Evolutionary conservation across 1,284 basidiomycete species (phyloP).

Genomic region (Boletus subluridellus): DNA sequence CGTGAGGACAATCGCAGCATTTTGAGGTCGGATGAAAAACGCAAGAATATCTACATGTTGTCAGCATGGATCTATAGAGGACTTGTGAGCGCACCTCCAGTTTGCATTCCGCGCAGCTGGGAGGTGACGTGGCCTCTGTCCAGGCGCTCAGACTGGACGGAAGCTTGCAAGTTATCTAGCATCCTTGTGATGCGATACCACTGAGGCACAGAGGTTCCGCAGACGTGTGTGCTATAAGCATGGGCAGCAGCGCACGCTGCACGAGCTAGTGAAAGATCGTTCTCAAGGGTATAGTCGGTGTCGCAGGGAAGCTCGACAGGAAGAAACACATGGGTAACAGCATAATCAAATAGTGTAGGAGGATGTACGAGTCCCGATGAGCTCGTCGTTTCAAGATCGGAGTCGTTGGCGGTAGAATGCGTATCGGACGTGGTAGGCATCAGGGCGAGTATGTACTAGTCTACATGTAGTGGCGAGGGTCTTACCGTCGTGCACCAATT

Average conservation of each 20-base stretch:
- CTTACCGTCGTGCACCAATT: too few species aligned
- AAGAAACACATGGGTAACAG: conserved; percentile 1
- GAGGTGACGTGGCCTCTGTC: not conserved
- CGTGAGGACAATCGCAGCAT: conserved; percentile 31
- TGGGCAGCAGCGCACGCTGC: conserved; percentile 1
- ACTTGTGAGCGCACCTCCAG: conserved; percentile 10
- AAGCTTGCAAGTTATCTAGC: not conserved
- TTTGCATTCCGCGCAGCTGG: conserved; percentile 16
- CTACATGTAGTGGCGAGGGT: too few species aligned
- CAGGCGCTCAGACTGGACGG: conserved; percentile 7
- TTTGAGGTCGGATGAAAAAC: too few species aligned
- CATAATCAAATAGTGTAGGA: not conserved
- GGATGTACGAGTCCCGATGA: not conserved
- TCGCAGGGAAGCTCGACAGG: conserved; percentile 22
- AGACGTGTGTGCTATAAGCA: not conserved
- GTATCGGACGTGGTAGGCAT: too few species aligned
- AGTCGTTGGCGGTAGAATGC: too few species aligned
- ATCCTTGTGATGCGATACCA: conserved; percentile 8
- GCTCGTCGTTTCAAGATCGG: not conserved
- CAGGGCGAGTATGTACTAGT: too few species aligned
- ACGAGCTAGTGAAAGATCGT: conserved; percentile 15
- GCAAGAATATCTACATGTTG: too few species aligned
- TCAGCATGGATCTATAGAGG: too few species aligned
- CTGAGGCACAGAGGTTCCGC: not conserved
- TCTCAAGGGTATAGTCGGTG: conserved; percentile 10